Conservation (phyloP, 257 asterid genomes). For the Nicotiana noctiflora region DNA sequence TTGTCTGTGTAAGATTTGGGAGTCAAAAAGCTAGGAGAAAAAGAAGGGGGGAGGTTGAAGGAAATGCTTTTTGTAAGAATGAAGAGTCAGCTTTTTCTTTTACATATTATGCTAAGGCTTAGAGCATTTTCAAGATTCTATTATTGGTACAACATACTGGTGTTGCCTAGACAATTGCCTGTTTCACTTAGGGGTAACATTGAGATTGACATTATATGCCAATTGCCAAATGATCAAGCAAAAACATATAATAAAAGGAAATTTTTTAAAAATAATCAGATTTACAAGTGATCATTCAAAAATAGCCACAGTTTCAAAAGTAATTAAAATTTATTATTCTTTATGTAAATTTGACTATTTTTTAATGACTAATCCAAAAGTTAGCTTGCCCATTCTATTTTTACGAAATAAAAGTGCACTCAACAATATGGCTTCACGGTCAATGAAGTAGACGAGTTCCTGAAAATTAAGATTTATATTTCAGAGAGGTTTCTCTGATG, state of each 20-base stretch:
- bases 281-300: too few species aligned
- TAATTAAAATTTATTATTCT: too few species aligned
- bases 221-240: constrained; percentile 11
- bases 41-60: background rate
- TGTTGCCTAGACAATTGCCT: constrained; percentile 8
- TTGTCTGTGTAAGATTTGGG: constrained; percentile 10
- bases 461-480: background rate
- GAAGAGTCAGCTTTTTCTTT: constrained; percentile 39
- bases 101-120: constrained; percentile 9
- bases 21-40: constrained; percentile 37
- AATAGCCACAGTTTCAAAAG: too few species aligned
- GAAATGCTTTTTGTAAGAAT: constrained; percentile 29
- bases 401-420: background rate
- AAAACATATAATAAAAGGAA: too few species aligned
- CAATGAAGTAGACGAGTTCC: background rate
- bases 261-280: too few species aligned
- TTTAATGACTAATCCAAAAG: too few species aligned
- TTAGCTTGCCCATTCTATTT: too few species aligned
- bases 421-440: background rate
- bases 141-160: constrained; percentile 8
- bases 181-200: constrained; percentile 35
- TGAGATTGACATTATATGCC: constrained; percentile 35
- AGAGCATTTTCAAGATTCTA: constrained; percentile 17
- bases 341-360: too few species aligned
- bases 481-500: too few species aligned